Evolutionary conservation across 2,329 filamentous ascomycete genomes (phyloP), one percentile per base, ranked within the genome.

Genomic region (Scedosporium aurantiacum): DNA sequence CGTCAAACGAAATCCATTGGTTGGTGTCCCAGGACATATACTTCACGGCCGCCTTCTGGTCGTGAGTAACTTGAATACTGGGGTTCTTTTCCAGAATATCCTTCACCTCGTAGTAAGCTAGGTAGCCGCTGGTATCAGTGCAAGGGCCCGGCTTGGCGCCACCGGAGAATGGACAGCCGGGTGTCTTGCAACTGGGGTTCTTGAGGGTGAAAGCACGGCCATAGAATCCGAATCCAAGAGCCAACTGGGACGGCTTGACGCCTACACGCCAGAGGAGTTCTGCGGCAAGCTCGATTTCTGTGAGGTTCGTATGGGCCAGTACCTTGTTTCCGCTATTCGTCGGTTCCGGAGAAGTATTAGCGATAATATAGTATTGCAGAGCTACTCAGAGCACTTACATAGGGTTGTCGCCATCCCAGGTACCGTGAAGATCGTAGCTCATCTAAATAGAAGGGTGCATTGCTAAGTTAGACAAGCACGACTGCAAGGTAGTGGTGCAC

Each of bases 241-340:
- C 68, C 5, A 81, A 67, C 45, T 78, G 75, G 0, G 61, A 50
- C 0, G 78, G 72, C 1, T 68, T 63, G 4, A 81, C 67, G 21
- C 72, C 65, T 28, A 69, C 73, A 10, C 74, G 70, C 75, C 78
- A 79, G 3, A 81, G 65, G 1, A 79, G 71, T 4, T 77, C 72
- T 1, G 77, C 62, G 0, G 68, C 68, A 0, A 63, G 23, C 5
- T 76, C 67, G 32, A 78, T 77, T 61, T 78, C 75, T 4, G 74
- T 75, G 6, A 77, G 60, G 62, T 79, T 76, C 0, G 76, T 76
- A 61, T 78, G 76, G 2, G 67, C 64, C 23, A 69, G 65, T 5
- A 76, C 66, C 14, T 66, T 64, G 1, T 63, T 47, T 1, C 72
- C 74, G 25, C 65, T 68, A n/a, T 43, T 43, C 10, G 63, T 6